Base-by-base conservation (phyloP, 2,329 filamentous ascomycete genomes). In the Podosphaera aphanis region DNA sequence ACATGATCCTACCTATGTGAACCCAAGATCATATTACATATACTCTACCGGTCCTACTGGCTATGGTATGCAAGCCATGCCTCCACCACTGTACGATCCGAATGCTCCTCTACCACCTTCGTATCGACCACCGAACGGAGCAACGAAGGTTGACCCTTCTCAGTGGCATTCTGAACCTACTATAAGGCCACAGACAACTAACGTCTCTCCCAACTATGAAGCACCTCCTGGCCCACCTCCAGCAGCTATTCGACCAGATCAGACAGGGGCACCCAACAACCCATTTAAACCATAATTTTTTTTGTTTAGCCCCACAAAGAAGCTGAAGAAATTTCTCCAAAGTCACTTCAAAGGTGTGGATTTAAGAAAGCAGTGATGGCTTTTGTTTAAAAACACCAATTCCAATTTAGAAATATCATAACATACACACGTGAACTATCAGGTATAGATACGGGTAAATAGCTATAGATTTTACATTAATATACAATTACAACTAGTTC, bases 1-100 rank as follows among this genome's bases (percentile, higher is more conserved):
- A 48, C 57, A 53, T 46, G 58, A 59, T 46, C 68, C 67, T 15
- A 60, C 59, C 46, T 74, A 69, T 57, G 65, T 63, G 47, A 63
- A 63, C 48, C 65, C 64, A 16, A 57, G 60, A 21, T 58, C 55
- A 46, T 59, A 55, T 46, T 67, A 63, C 55, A 61, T 51, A 48
- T 60, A 55, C 47, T 68, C 69, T 53, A 57, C 59, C 45, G 21
- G 21, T 25, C 50, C 53, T 21, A 59, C 54, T 15, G 47, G 52
- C 38, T 59, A 65, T 54, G 63, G 63, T 50, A 72, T 74, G 69
- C 61, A 71, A 49, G 53, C 64, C 45, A 66, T 70, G 64, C 63
- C 68, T 43, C 70, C 70, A 27, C 61, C 60, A 44, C 66, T 73
- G 45, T 77, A 77, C 56, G 72, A 77, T 50, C 69, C 70, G 5